Percentiles rank a stretch among this genome's conserved stretches.
These are phyloP conservation scores for Fusarium coicis DNA, from an alignment of 2,329 filamentous ascomycete genomes.

Conservation along the genomic window DNA sequence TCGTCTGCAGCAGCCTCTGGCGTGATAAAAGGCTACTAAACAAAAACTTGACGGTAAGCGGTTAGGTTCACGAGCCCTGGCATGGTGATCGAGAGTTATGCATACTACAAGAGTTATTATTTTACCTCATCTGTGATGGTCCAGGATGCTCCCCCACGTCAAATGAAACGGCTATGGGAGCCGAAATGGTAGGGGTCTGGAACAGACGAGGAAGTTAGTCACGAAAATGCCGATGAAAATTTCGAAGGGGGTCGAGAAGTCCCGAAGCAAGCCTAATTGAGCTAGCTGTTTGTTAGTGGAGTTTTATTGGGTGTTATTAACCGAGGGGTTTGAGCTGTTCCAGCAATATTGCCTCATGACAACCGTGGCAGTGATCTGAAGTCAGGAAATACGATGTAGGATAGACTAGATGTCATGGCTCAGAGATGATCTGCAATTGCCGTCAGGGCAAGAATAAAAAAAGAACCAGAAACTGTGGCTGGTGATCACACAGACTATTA, in stretches of 20 bases:
- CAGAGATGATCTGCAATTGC: neutral
- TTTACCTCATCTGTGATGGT: neutral
- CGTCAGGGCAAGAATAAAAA: neutral
- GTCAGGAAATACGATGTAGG: neutral
- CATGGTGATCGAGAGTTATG: neutral
- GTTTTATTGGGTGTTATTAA: neutral
- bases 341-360: neutral
- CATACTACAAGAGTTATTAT: slow-evolving; percentile 3
- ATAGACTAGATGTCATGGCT: neutral
- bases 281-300: neutral
- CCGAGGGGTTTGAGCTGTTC: neutral
- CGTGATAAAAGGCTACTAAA: neutral
- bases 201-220: neutral
- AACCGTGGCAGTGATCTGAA: too few species aligned
- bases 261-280: neutral
- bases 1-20: neutral
- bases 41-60: neutral
- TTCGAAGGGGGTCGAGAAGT: neutral
- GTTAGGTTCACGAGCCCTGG: neutral
- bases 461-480: neutral
- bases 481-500: neutral
- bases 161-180: neutral
- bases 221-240: neutral
- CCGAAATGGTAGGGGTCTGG: neutral
- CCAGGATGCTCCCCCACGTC: neutral